Percentiles rank a stretch among this genome's conserved stretches.
Conservation (phyloP, 2,329 filamentous ascomycete species). For the Diplodia corticola region DNA sequence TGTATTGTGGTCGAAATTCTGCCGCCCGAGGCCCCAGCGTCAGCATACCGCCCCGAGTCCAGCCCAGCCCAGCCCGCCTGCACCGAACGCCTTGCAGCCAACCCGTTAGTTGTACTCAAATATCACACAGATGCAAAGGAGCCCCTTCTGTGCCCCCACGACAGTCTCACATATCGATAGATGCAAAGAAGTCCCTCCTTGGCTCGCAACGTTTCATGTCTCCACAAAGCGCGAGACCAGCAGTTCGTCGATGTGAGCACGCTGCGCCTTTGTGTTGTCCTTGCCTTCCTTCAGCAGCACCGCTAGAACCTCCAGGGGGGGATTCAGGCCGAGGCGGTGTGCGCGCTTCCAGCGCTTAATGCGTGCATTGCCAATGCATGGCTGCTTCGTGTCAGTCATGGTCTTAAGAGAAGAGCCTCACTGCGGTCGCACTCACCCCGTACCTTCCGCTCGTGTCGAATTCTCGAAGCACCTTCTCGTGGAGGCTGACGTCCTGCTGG, state of each 20-base stretch:
- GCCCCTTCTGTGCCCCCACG: not conserved
- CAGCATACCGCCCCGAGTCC: slow-evolving; percentile 6
- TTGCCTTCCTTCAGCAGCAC: slow-evolving; percentile 71
- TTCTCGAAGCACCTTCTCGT: slow-evolving; percentile 86
- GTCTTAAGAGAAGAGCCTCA: not conserved
- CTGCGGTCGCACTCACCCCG: slow-evolving; percentile 63
- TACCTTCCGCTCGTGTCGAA: slow-evolving; percentile 92
- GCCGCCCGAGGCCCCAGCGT: not conserved
- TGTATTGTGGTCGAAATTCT: not conserved
- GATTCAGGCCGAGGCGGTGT: slow-evolving; percentile 75
- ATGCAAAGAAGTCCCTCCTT: not conserved
- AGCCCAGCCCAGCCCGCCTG: not conserved
- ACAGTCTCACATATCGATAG: not conserved
- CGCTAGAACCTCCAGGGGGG: slow-evolving; percentile 86
- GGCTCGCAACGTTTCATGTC: slow-evolving; percentile 26
- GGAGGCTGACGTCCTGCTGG: slow-evolving; percentile 67
- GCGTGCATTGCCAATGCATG: slow-evolving; percentile 81
- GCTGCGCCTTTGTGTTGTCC: slow-evolving; percentile 57
- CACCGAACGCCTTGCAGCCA: slow-evolving; percentile 18
- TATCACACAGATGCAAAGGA: not conserved
- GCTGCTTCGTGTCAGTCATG: slow-evolving; percentile 53
- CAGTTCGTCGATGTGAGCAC: slow-evolving; percentile 72
- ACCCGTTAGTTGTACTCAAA: not conserved
- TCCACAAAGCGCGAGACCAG: slow-evolving; percentile 53
- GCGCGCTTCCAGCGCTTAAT: slow-evolving; percentile 87